Evolutionary conservation across 1,139 yeast species (phyloP), one percentile per base, ranked within the genome.

Genomic region (Geotrichum europaeum): DNA sequence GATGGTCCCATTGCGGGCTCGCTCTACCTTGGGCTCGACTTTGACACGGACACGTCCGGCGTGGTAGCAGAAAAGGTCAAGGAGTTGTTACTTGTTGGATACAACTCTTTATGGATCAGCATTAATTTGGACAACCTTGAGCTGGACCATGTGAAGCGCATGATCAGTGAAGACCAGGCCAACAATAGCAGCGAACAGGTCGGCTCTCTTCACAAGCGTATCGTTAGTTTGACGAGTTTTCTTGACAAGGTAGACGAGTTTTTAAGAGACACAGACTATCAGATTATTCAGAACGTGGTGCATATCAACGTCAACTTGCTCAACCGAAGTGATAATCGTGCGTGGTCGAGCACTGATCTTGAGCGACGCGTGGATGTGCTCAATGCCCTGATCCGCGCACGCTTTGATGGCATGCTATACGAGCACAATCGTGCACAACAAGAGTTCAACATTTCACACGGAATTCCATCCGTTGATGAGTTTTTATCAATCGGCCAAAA

Each of bases 81-180:
- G 1, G 94, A 81, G 81, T 62, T 73, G 81, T 0, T 69, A 86
- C 30, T 75, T 80, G 62, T 60, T 90, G 13, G 95, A 90, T 69
- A 67, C 89, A 20, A 89, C 85, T 72, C 86, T 87, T 82, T 84
- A 84, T 69, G 81, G 81, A 61, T 72, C 72, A 36, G 74, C 76
- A 9, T 66, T 70, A 51, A 75, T 73, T 62, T 86, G 96, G 81
- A 64, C 76, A 20, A 77, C 81, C 0, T 65, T 85, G 4, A 67
- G 22, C 20, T 40, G 73, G 0, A 67, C 20, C 47, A 73, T 9
- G 66, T 87, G 0, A 68, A 82, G 62, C 52, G 63, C 0, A 65
- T 70, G 0, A 60, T 88, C 1, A 60, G 71, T n/a, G 55, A 57
- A 0, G 86, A 76, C 66, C 66, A 86, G 12, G 56, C 60, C 0